Evolutionary conservation across 2,329 filamentous ascomycete species (phyloP), one percentile per base, ranked within the genome.

Genomic region (Juglanconis sp.): DNA sequence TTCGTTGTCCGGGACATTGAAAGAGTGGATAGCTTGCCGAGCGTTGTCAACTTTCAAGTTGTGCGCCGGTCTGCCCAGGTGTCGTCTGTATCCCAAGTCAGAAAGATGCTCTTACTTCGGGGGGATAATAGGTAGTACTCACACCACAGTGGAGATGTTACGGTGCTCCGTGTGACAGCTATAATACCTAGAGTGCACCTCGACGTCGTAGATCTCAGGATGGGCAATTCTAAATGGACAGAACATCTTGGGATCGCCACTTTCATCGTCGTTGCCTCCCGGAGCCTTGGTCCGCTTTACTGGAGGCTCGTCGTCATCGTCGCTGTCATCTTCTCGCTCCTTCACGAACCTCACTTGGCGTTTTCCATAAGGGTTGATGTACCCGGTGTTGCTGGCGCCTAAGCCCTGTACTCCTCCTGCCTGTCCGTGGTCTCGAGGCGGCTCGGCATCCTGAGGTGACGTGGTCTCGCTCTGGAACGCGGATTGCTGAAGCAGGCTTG

Each of bases 71-170:
- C 72, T 62, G 36, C 65, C 63, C 2, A 74, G 64, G 52, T 74
- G 72, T 49, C 72, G 71, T 7, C 71, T 60, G 56, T 66, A 31
- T 65, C 61, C 47, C 34, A 31, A 7, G 48, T 58, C n/a, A 49
- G 36, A 30, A 42, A 9, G 7, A 3, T 6, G 4, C n/a, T 6
- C 24, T 24, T 30, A 32, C 30, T 52, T 56, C 6, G 15, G n/a
- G 3, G 38, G 31, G 38, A 17, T 34, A 36, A 34, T 11, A 15
- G 9, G 17, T 8, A 7, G 3, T 13, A 67, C 72, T 68, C 63
- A 73, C 71, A 73, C 68, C 6, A 74, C 63, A n/a, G 69, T 71
- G 6, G 72, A 73, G 36, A 74, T 71, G 46, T 72, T 68, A 49
- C 64, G 62, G 59, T 74, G 72, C 17, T 63, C 49, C 2, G 72